Percentiles rank a stretch among this genome's conserved stretches.
Evolutionary conservation across 179 eudicot genomes (phyloP).

Genomic region (Amaranthus tricolor): DNA sequence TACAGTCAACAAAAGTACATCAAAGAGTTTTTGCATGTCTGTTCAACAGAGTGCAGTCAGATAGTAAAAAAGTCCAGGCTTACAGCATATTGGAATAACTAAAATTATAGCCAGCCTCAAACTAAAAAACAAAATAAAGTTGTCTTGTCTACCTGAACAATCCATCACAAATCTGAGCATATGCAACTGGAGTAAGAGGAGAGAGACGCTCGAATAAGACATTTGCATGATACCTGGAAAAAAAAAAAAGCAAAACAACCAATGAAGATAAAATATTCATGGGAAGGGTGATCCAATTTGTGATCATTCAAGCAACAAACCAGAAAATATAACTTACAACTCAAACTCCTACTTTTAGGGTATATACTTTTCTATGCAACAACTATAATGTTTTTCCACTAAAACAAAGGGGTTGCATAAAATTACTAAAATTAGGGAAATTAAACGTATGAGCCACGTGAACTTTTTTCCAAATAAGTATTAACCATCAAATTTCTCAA

Average conservation of each 20-base stretch:
- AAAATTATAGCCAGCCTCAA: neutral
- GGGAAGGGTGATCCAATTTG: neutral
- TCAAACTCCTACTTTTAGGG: no score
- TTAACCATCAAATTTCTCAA: neutral
- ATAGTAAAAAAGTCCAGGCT: neutral
- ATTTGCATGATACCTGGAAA: slow-evolving; percentile 84
- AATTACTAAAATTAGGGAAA: no score
- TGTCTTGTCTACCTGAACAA: slow-evolving; percentile 63
- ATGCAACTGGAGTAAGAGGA: slow-evolving; percentile 75
- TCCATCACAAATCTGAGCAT: slow-evolving; percentile 64
- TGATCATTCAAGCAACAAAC: neutral
- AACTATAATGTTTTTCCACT: no score
- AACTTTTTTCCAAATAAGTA: no score
- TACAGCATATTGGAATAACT: neutral
- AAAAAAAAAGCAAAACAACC: slow-evolving; percentile 9
- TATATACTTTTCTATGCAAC: no score
- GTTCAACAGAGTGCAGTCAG: neutral
- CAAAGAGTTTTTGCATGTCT: no score
- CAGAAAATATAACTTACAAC: neutral
- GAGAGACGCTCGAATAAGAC: slow-evolving; percentile 81
- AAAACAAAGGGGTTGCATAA: no score
- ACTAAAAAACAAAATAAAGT: neutral
- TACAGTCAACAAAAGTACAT: no score
- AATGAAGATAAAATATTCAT: neutral
- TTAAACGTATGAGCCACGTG: no score